Base-by-base conservation (phyloP, 345 rosid genomes). In the Sisymbrium irio region DNA sequence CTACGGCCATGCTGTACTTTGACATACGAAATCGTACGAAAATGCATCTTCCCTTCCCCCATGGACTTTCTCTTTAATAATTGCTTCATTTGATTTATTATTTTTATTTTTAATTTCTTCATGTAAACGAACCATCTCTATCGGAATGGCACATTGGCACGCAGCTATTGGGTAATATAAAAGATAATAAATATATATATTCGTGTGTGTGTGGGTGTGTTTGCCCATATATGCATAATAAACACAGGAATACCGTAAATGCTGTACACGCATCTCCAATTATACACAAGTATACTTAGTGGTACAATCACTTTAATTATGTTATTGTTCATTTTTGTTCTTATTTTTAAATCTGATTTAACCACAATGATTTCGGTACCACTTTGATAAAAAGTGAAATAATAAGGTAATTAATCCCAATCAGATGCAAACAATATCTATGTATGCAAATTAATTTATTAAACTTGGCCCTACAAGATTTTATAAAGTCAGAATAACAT, bases 21-120 rank as follows among this genome's bases (percentile, higher is more conserved):
- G 74, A 40, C 51, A 74, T 75, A 75, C 69, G 46, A 61, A 67
- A 61, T 61, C 55, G 78, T 75, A 75, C 78, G 63, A 67, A 67
- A 30, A 60, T 75, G 73, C 44, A 58, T 58, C 51, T 46, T 37
- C 42, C 41, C 33, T 22, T 40, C 11, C 1, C 47, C 61, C 36
- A 28, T 66, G 53, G 66, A 33, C 53, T 57, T 28, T 36, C 15
- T 15, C 72, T 74, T 74, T 74, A 58, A 67, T 37, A 47, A 66
- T 74, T 66, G 60, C 14, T 55, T 44, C 18, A 5, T 67, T 44
- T 65, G 15, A 27, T 71, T 27, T 59, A 54, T 56, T 53, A 32
- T 46, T 54, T 55, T 56, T 59, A 58, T 44, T 28, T 37, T 66
- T 67, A 6, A 17, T 14, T 33, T 37, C 22, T 27, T 32, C 54